Evolutionary conservation across 768 basidiomycete species (phyloP).

Genomic region (Lentinula detonsa): DNA sequence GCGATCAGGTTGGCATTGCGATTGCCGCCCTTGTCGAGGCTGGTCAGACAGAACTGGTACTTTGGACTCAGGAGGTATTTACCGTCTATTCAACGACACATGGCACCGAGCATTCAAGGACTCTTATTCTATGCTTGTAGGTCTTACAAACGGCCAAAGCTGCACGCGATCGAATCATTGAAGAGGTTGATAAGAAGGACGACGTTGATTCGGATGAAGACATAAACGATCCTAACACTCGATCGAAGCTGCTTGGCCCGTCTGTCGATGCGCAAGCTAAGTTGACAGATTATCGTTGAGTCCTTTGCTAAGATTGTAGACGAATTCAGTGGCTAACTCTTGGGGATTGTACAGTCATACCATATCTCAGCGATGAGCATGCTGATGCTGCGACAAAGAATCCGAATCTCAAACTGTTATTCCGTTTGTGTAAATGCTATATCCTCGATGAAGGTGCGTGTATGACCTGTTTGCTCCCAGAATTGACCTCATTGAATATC

Average conservation of each 20-base stretch:
- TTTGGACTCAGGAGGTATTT: slow-evolving; percentile 75
- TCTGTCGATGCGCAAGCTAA: slow-evolving; percentile 67
- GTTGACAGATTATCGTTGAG: slow-evolving; percentile 72
- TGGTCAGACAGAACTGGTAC: slow-evolving; percentile 56
- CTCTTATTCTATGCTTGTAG: slow-evolving; percentile 25
- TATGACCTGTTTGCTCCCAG: slow-evolving; percentile 1
- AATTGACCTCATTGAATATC: slow-evolving; percentile 4
- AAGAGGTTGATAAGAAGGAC: slow-evolving; percentile 47
- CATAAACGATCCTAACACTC: slow-evolving; percentile 22
- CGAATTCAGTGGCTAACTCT: neutral
- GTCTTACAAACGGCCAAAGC: slow-evolving; percentile 56
- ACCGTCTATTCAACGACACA: no score
- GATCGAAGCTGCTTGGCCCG: slow-evolving; percentile 31
- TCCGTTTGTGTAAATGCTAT: slow-evolving; percentile 72
- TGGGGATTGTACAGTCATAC: slow-evolving; percentile 51
- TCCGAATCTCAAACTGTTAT: slow-evolving; percentile 75
- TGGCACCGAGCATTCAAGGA: slow-evolving; percentile 17
- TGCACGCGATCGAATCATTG: slow-evolving; percentile 53
- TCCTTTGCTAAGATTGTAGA: slow-evolving; percentile 7
- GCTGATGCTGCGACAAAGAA: slow-evolving; percentile 76
- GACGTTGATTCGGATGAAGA: slow-evolving; percentile 23
- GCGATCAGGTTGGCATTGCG: slow-evolving; percentile 84
- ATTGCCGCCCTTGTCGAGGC: slow-evolving; percentile 68
- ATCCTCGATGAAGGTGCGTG: slow-evolving; percentile 58
- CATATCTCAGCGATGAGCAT: slow-evolving; percentile 67